These are phyloP conservation scores for Oryza rufipogon DNA, from an alignment of 176 grass and related monocot species.

Conservation along the genomic window DNA sequence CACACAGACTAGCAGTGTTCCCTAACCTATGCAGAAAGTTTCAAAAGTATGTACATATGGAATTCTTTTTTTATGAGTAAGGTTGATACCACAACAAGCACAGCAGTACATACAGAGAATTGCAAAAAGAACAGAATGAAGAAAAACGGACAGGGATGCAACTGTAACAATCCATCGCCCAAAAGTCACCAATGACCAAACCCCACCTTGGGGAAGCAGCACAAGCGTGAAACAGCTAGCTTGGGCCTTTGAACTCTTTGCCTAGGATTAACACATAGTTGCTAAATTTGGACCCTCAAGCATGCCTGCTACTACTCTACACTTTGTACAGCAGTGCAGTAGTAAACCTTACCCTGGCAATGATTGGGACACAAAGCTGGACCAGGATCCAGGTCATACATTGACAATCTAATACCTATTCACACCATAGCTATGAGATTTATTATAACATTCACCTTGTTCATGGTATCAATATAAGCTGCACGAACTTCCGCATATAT, in stretches of 20 bases:
- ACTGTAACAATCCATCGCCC: background rate
- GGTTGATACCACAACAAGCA: background rate
- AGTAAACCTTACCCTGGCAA: background rate
- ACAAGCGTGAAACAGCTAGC: background rate
- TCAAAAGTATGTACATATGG: background rate
- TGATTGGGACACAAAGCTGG: background rate
- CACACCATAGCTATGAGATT: constrained; percentile 29
- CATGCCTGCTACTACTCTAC: constrained; percentile 1
- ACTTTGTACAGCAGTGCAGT: constrained; percentile 14
- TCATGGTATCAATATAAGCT: constrained; percentile 99
- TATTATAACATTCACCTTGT: constrained; percentile 69
- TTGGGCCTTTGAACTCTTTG: background rate
- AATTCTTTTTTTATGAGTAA: background rate
- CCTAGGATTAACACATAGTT: background rate
- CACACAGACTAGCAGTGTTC: background rate
- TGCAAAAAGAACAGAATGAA: background rate
- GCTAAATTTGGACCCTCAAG: background rate
- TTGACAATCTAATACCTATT: constrained; percentile 6
- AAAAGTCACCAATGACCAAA: background rate
- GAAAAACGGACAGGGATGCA: constrained; percentile 1
- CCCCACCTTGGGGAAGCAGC: background rate
- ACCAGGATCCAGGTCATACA: background rate
- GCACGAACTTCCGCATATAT: constrained; percentile 94
- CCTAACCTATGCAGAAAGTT: background rate
- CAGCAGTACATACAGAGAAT: background rate